phyloP scores from a whole-genome alignment of 2,329 filamentous ascomycete genomes.

The Chrysoporthe cubensis region DNA sequence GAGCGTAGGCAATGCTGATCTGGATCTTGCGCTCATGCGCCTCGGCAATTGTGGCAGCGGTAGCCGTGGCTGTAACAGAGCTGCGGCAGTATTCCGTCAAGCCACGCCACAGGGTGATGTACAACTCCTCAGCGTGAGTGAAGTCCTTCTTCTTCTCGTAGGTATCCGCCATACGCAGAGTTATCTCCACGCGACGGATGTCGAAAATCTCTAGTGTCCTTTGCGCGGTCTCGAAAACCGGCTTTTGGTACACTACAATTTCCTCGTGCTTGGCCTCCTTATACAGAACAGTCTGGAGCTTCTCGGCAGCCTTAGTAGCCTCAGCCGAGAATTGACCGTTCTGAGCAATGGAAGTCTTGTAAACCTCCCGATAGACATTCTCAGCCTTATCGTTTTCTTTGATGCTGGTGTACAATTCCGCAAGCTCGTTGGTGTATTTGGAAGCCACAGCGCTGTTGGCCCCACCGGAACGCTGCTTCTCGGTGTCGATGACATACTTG shows the following conservation, averaged over 20 bases:
- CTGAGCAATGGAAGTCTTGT: conserved; percentile 27
- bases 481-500: conserved; percentile 29
- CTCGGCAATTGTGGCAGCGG: conserved; percentile 27
- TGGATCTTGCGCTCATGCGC: conserved; percentile 31
- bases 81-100: conserved; percentile 31
- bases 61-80: conserved; percentile 21
- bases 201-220: conserved; percentile 28
- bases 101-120: conserved; percentile 32
- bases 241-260: conserved; percentile 29
- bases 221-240: conserved; percentile 29
- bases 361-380: conserved; percentile 28
- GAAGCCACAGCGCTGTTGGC: conserved; percentile 24
- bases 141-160: conserved; percentile 31
- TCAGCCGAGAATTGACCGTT: conserved; percentile 27
- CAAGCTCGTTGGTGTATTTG: conserved; percentile 31
- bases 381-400: conserved; percentile 29
- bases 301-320: conserved; percentile 27
- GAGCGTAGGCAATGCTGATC: conserved; percentile 31
- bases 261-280: conserved; percentile 29
- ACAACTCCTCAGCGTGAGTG: conserved; percentile 32
- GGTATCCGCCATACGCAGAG: conserved; percentile 28
- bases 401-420: conserved; percentile 30
- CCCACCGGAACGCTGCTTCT: conserved; percentile 29
- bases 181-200: conserved; percentile 28
- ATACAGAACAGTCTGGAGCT: conserved; percentile 29